Percentiles rank a stretch among this genome's conserved stretches.
phyloP scores from a whole-genome alignment of 2,329 filamentous ascomycete genomes.

The Sporothrix brasiliensis region DNA sequence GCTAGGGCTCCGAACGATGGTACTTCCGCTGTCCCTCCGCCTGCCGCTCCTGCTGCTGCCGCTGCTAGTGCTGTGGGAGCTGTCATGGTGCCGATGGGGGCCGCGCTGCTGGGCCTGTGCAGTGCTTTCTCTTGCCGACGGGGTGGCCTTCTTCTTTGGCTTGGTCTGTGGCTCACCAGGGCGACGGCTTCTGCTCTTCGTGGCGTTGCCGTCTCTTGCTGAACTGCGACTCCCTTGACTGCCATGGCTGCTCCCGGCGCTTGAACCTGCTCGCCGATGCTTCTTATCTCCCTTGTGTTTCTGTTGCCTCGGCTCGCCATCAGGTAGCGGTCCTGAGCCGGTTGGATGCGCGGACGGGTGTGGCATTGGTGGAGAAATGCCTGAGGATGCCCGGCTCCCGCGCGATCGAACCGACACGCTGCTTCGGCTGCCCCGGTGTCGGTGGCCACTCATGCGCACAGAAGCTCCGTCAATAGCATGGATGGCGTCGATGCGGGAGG shows the following conservation, averaged over 20 bases:
- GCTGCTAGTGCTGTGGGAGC: not conserved
- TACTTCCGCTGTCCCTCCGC: constrained; percentile 4
- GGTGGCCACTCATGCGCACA: constrained; percentile 38
- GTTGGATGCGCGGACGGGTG: not conserved
- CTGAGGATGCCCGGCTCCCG: constrained; percentile 18
- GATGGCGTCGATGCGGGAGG: constrained; percentile 54
- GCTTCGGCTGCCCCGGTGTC: not conserved
- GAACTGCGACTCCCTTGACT: too few species aligned
- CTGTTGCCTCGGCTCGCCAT: constrained; percentile 31
- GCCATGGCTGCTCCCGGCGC: not conserved
- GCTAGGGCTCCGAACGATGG: not conserved
- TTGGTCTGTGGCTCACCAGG: not conserved
- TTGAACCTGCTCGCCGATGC: not conserved
- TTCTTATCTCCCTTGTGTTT: not conserved
- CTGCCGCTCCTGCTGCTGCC: not conserved
- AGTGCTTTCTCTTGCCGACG: not conserved
- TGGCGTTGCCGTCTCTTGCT: not conserved
- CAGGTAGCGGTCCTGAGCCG: not conserved
- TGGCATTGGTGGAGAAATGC: not conserved
- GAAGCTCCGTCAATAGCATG: constrained; percentile 54
- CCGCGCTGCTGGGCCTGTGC: constrained; percentile 30
- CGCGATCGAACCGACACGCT: not conserved
- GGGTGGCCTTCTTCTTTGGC: not conserved
- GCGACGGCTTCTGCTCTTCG: not conserved
- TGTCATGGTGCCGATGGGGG: not conserved